phyloP scores from a whole-genome alignment of 768 basidiomycete genomes.

The Mycena galericulata region DNA sequence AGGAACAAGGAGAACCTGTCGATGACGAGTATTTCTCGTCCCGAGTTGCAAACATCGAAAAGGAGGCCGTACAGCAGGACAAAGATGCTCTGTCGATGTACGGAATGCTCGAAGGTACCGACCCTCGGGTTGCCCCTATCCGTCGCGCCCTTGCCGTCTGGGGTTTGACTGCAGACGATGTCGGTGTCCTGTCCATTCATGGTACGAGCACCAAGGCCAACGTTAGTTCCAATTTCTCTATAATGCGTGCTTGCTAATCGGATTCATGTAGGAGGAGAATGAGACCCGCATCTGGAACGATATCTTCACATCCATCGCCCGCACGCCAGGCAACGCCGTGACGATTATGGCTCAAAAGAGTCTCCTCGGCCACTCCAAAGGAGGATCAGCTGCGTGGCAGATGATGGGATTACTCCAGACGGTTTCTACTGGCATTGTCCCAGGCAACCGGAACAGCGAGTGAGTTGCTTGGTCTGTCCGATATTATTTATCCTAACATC shows the following conservation, averaged over 20 bases:
- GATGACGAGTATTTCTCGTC: conserved; percentile 80
- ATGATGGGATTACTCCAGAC: conserved; percentile 92
- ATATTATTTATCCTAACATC: background rate
- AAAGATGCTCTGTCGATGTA: conserved; percentile 93
- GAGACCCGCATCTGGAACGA: conserved; percentile 98
- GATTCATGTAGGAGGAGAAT: conserved; percentile 82
- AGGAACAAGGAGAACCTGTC: conserved; percentile 60
- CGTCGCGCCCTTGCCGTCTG: conserved; percentile 97
- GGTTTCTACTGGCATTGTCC: conserved; percentile 86
- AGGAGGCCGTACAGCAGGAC: conserved; percentile 92
- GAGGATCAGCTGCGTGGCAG: conserved; percentile 99
- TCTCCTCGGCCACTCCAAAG: conserved; percentile 97
- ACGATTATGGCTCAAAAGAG: conserved; percentile 98
- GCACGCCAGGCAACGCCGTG: conserved; percentile 95
- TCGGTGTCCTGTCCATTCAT: conserved; percentile 91
- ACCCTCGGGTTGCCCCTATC: conserved; percentile 89
- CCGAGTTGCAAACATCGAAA: conserved; percentile 87
- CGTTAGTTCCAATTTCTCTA: conserved; percentile 48
- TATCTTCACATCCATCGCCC: conserved; percentile 88
- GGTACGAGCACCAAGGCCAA: conserved; percentile 91
- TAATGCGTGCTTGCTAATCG: conserved; percentile 26
- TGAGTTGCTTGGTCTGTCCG: conserved; percentile 56
- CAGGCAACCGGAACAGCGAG: conserved; percentile 97
- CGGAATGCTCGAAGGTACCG: conserved; percentile 93
- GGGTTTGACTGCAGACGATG: conserved; percentile 93